A percentile compares a stretch with the other conserved stretches of the same genome.
phyloP scores from a whole-genome alignment of 1,139 yeast species.

The Meyerozyma sp. region DNA sequence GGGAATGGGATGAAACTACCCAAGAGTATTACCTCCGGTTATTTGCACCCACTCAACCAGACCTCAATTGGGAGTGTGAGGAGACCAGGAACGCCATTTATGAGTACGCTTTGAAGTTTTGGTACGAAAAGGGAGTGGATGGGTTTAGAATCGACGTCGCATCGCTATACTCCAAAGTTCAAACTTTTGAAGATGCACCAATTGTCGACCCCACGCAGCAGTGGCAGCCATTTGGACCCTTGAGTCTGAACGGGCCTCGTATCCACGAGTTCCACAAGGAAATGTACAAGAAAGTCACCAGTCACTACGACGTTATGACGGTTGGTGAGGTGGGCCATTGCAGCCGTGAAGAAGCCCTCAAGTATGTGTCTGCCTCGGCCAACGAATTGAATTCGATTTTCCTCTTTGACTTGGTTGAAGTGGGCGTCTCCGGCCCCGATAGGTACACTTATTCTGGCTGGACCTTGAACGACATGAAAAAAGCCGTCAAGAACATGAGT shows the following conservation, averaged over 20 bases:
- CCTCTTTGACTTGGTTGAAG: conserved; percentile 40
- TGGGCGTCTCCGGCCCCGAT: conserved; percentile 33
- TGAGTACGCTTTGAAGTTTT: conserved; percentile 42
- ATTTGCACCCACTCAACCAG: conserved; percentile 52
- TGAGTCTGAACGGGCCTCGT: conserved; percentile 43
- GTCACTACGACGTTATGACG: conserved; percentile 49
- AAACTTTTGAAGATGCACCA: conserved; percentile 45
- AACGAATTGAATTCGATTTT: conserved; percentile 51
- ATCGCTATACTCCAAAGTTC: conserved; percentile 47
- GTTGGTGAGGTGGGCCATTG: conserved; percentile 52
- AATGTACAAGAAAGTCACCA: conserved; percentile 39
- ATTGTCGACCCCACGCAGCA: conserved; percentile 33
- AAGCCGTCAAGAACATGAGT: conserved; percentile 29
- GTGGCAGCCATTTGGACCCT: conserved; percentile 32
- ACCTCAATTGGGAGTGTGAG: conserved; percentile 55
- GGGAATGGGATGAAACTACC: conserved; percentile 50
- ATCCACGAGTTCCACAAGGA: conserved; percentile 56
- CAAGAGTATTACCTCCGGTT: conserved; percentile 49
- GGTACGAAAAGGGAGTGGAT: conserved; percentile 54
- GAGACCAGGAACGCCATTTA: conserved; percentile 48
- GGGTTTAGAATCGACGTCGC: conserved; percentile 58
- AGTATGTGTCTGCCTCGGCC: conserved; percentile 44
- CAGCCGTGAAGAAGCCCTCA: conserved; percentile 35
- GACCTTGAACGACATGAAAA: conserved; percentile 37
- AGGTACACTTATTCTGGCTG: conserved; percentile 31